Evolutionary conservation across 2,329 filamentous ascomycete genomes (phyloP), one percentile per base, ranked within the genome.

Genomic region (Trichoderma oligosporum): DNA sequence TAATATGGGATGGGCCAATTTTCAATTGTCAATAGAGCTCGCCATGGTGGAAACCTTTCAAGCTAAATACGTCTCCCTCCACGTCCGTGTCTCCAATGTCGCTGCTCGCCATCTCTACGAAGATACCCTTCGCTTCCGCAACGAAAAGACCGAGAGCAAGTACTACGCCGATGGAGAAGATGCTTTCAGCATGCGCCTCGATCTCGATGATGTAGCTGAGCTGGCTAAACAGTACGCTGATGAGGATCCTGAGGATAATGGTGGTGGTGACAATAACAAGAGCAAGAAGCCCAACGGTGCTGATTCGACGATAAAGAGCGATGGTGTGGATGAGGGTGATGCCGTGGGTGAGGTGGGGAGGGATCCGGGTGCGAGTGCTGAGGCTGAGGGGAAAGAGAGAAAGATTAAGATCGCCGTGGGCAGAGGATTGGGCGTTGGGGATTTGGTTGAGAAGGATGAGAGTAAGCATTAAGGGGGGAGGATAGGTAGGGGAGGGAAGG

Each of bases 101-200:
- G 94, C 94, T 6, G 94, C 94, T 24, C 83, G 96, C 61, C 89
- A 89, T 67, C 83, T 99, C 20, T 99, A 99, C 82, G 86, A 91
- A 66, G 88, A 95, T 70, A 97, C 92, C 0, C 84, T 97, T 1
- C 87, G 90, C 55, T 97, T 97, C 80, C 83, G 86, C 70, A 88
- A 89, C 64, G 90, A 94, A 63, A 94, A 91, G 78, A 85, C 87
- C 9, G 91, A 96, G 75, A 71, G 82, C 47, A 94, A 92, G 76
- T 96, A 96, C 82, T 99, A 99, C 71, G 94, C 94, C 58, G 94
- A 99, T 72, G 93, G 93, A 60, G 94, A 99, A 77, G 91, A 99
- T 76, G 94, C 94, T 35, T 96, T 86, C 71, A 89, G 85, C 69
- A 99, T 99, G 94, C 86, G 86, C 61, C 88, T 96, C 71, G 88